Conservation (phyloP, 2,329 filamentous ascomycete genomes). For the Fusarium buxicola region DNA sequence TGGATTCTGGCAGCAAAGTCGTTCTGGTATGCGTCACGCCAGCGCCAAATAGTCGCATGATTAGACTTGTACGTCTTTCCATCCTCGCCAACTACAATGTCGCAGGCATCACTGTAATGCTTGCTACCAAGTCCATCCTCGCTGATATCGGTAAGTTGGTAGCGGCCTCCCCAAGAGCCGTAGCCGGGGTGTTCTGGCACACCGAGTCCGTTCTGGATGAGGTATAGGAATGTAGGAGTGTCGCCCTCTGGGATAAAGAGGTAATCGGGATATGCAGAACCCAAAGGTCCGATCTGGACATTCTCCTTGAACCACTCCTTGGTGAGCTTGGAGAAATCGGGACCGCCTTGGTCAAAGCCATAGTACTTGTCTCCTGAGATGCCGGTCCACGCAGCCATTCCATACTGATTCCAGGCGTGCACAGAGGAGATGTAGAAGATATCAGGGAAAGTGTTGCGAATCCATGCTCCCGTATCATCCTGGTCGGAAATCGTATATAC, state of each 20-base stretch:
- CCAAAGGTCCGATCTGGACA: conserved; percentile 62
- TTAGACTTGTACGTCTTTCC: conserved; percentile 44
- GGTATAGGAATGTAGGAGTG: conserved; percentile 62
- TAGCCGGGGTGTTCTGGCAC: conserved; percentile 59
- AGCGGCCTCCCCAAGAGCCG: conserved; percentile 63
- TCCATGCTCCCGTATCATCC: conserved; percentile 68
- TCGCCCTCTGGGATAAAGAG: conserved; percentile 66
- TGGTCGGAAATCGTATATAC: conserved; percentile 70
- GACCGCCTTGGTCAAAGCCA: conserved; percentile 44
- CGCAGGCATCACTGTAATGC: conserved; percentile 48
- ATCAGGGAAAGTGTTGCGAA: conserved; percentile 64
- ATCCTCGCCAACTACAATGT: conserved; percentile 44
- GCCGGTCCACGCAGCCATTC: conserved; percentile 65
- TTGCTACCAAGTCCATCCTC: conserved; percentile 25
- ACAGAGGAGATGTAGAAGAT: conserved; percentile 67
- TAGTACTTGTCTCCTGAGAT: conserved; percentile 58
- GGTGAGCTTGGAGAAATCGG: conserved; percentile 60
- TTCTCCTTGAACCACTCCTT: conserved; percentile 64
- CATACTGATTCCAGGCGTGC: conserved; percentile 68
- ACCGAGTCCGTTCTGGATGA: conserved; percentile 50
- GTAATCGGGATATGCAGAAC: conserved; percentile 58
- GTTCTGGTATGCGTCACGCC: conserved; percentile 55
- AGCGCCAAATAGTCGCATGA: conserved; percentile 56
- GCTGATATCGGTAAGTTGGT: conserved; percentile 50
- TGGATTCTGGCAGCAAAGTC: conserved; percentile 57